These are phyloP conservation scores for Ambrosia artemisiifolia DNA, from an alignment of 129 eudicot species.

Conservation along the genomic window DNA sequence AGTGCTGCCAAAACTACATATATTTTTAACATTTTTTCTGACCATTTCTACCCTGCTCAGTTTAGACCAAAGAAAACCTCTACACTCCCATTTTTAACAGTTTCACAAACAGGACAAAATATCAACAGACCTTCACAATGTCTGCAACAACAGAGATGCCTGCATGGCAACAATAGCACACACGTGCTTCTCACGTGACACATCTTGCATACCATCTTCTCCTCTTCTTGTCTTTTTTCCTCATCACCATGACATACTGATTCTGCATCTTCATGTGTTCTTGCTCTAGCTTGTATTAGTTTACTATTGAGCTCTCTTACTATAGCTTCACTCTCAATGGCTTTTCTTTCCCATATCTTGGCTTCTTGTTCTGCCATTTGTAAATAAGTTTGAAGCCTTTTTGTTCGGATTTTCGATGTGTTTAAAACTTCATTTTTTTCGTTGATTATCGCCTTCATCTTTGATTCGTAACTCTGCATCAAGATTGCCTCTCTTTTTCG, in stretches of 20 bases:
- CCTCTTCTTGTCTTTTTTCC: constrained; percentile 2
- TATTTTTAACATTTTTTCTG: constrained; percentile 1
- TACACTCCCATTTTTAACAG: constrained; percentile 44
- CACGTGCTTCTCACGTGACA: constrained; percentile 50
- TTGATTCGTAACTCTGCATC: constrained; percentile 39
- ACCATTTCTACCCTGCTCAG: constrained; percentile 27
- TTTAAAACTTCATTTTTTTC: constrained; percentile 48
- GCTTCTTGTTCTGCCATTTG: constrained; percentile 41
- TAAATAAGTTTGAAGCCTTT: constrained; percentile 42
- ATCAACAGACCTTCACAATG: constrained; percentile 36
- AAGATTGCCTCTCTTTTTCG: constrained; percentile 31
- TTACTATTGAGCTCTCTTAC: constrained; percentile 40
- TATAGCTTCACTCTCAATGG: constrained; percentile 43
- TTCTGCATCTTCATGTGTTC: constrained; percentile 39
- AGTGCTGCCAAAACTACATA: constrained; percentile 22
- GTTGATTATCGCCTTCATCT: constrained; percentile 28
- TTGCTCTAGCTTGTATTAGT: constrained; percentile 29
- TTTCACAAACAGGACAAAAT: constrained; percentile 53
- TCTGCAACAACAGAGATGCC: constrained; percentile 53
- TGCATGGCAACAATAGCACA: constrained; percentile 47
- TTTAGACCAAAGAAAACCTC: constrained; percentile 38
- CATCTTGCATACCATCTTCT: constrained; percentile 39
- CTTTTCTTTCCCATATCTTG: constrained; percentile 44
- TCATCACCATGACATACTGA: constrained; percentile 48
- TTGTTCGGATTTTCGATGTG: constrained; percentile 30